A percentile compares a stretch with the other conserved stretches of the same genome.
These are phyloP conservation scores for Globisporangium camurandrum DNA, from an alignment of 352 stramenopile genomes.

Conservation along the genomic window DNA sequence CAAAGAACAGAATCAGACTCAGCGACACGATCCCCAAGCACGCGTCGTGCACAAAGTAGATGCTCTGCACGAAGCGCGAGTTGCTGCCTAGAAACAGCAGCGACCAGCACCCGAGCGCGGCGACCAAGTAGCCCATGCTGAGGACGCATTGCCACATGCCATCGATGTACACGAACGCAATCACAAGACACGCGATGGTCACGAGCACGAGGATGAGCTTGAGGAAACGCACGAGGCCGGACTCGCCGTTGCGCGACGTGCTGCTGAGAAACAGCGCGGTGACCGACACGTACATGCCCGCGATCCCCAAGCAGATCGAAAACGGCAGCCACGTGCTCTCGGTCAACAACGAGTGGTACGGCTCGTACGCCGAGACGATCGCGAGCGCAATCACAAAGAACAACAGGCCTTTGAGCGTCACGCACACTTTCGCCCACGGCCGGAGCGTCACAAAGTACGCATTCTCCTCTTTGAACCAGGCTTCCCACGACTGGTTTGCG, in stretches of 20 bases:
- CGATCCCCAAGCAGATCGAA: slow-evolving; percentile 39
- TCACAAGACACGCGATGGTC: slow-evolving; percentile 61
- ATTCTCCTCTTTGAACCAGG: slow-evolving; percentile 96
- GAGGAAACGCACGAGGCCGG: slow-evolving; percentile 54
- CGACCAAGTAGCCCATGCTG: slow-evolving; percentile 90
- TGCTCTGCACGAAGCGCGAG: slow-evolving; percentile 82
- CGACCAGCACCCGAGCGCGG: slow-evolving; percentile 79
- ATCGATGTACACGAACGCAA: slow-evolving; percentile 52
- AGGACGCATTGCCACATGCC: slow-evolving; percentile 89
- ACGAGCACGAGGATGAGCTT: slow-evolving; percentile 74
- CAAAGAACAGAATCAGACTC: slow-evolving; percentile 87
- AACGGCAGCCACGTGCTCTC: slow-evolving; percentile 51
- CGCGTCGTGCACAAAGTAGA: slow-evolving; percentile 94
- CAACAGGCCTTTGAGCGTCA: slow-evolving; percentile 86
- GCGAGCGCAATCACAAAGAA: slow-evolving; percentile 84
- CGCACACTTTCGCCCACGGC: slow-evolving; percentile 86
- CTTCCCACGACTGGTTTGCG: slow-evolving; percentile 91
- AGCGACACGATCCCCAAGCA: slow-evolving; percentile 91
- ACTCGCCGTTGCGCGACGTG: slow-evolving; percentile 48
- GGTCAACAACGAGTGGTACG: slow-evolving; percentile 61
- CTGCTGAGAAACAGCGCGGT: slow-evolving; percentile 50
- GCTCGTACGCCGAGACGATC: slow-evolving; percentile 66
- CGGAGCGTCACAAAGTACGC: slow-evolving; percentile 88
- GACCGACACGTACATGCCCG: slow-evolving; percentile 56
- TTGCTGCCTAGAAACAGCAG: slow-evolving; percentile 86